Conservation (phyloP, 495 filamentous ascomycete genomes). For the Copromyces sp. region DNA sequence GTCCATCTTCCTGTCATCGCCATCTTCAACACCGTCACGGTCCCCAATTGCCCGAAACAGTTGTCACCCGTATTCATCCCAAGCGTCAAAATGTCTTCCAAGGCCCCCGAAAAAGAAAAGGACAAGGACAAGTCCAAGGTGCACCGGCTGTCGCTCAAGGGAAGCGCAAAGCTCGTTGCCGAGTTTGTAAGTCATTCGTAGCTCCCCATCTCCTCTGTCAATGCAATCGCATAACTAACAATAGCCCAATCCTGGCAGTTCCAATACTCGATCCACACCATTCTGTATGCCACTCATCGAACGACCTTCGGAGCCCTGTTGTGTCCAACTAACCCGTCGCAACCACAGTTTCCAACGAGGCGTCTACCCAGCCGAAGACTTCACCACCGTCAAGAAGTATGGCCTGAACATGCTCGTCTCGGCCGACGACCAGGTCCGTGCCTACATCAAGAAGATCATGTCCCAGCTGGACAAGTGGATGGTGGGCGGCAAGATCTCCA, state of each 20-base stretch:
- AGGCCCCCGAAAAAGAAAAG: slow-evolving; percentile 38
- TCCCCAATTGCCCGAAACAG: neutral
- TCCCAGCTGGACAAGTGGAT: slow-evolving; percentile 94
- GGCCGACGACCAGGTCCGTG: slow-evolving; percentile 93
- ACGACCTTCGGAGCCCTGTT: neutral
- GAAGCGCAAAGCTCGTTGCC: slow-evolving; percentile 82
- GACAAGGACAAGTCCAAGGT: slow-evolving; percentile 88
- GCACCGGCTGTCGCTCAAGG: slow-evolving; percentile 89
- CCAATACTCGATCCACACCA: slow-evolving; percentile 94
- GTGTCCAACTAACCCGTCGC: neutral
- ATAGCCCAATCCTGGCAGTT: slow-evolving; percentile 46
- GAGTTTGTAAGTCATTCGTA: slow-evolving; percentile 66
- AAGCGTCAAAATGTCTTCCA: slow-evolving; percentile 10
- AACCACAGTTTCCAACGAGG: slow-evolving; percentile 72
- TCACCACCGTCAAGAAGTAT: slow-evolving; percentile 97
- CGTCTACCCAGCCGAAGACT: slow-evolving; percentile 97
- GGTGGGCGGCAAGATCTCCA: slow-evolving; percentile 88
- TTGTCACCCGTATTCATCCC: neutral
- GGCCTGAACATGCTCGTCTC: slow-evolving; percentile 98
- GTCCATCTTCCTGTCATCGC: neutral
- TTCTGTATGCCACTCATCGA: slow-evolving; percentile 47
- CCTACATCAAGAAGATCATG: slow-evolving; percentile 99
- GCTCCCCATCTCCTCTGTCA: neutral
- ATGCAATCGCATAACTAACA: neutral
- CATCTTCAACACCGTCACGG: neutral